Conservation (phyloP, 2,329 filamentous ascomycete species). For the Tolypocladium inflatum region DNA sequence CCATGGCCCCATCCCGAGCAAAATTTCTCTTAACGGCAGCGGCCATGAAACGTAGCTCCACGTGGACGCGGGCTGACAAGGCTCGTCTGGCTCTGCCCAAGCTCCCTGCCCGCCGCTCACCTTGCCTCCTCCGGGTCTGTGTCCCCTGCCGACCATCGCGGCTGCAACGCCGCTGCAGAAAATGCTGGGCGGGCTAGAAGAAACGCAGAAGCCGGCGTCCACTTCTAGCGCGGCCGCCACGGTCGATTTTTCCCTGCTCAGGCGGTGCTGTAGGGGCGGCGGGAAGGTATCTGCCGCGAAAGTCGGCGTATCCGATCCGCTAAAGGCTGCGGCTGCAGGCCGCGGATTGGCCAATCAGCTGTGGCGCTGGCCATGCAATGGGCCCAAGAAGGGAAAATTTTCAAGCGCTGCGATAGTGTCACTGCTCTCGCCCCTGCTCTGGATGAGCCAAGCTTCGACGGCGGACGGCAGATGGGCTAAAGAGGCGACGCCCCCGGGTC, state of each 20-base stretch:
- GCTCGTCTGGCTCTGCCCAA: background rate
- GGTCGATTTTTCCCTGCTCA: background rate
- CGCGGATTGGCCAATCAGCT: background rate
- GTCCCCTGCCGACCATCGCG: background rate
- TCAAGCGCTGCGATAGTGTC: background rate
- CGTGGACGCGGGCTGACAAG: background rate
- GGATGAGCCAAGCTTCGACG: background rate
- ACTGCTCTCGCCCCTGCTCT: background rate
- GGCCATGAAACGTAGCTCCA: background rate
- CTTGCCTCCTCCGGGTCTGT: background rate
- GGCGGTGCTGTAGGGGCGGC: background rate
- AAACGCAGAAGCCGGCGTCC: background rate
- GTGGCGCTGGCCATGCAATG: background rate
- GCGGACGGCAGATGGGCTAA: background rate
- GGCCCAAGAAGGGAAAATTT: constrained; percentile 1
- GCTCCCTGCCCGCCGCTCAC: background rate
- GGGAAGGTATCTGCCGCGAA: background rate
- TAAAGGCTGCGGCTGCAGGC: background rate
- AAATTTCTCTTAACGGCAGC: background rate
- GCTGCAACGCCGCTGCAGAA: background rate
- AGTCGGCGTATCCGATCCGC: background rate
- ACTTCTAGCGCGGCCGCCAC: background rate
- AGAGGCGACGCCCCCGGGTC: background rate
- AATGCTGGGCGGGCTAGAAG: background rate
- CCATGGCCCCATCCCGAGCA: background rate